Evolutionary conservation across 345 rosid species (phyloP), one percentile per base, ranked within the genome.

Genomic region (Aegle marmelos): DNA sequence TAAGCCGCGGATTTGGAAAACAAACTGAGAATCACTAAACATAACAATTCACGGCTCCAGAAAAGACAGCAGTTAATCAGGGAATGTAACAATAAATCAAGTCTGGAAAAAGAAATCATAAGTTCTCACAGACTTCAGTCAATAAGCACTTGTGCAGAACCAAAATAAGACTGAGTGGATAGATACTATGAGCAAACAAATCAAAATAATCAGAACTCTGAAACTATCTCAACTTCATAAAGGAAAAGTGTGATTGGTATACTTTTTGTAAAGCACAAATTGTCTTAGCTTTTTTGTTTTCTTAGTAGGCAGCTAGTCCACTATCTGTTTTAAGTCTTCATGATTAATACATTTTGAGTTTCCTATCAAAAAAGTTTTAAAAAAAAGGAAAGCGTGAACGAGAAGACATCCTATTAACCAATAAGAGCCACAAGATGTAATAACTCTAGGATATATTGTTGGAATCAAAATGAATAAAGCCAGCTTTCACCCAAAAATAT

Each of bases 71-170:
- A 31, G 30, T 54, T 53, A 22, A 71, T 54, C 36, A 54, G 57
- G 54, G 48, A 22, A 71, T 31, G 28, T 31, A 30, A 22, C 24
- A 22, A 45, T n/a, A n/a, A n/a, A n/a, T n/a, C n/a, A n/a, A n/a
- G n/a, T n/a, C n/a, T n/a, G 27, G 21, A 28, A 61, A 61, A 61
- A 21, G 6, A 54, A 31, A 48, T 17, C 13, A 28, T 72, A 33
- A 33, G 63, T 56, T 10, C 22, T 33, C 58, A 63, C 57, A 4
- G 58, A 56, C 64, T 72, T 72, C 75, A 72, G 75, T 72, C 28
- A 30, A 72, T 9, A 10, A 36, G 75, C 63, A 72, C 5, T 22
- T 13, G 58, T 17, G 34, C 28, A 56, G 75, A 33, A 33, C 45
- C 45, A 72, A 19, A 30, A 24, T 9, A 11, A 33, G 22, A 56